Evolutionary conservation across 2,329 filamentous ascomycete genomes (phyloP), one percentile per base, ranked within the genome.

Genomic region (Microcera coccophila): DNA sequence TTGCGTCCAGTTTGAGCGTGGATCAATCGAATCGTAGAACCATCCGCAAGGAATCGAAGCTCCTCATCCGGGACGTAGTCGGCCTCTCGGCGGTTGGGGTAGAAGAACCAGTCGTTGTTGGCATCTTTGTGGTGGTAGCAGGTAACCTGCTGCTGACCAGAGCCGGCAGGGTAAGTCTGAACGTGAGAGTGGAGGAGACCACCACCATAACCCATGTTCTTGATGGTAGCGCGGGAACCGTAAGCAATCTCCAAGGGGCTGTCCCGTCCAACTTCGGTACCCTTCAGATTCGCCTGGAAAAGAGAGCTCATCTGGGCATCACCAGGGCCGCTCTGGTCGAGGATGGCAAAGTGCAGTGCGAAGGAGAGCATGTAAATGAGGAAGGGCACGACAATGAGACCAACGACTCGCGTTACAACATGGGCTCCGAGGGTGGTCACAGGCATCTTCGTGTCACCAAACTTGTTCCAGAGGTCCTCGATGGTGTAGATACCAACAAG

Each of bases 301-400:
- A 98, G 81, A 19, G 93, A 98, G 72, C 90, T 96, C 93, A 98
- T 98, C 70, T 98, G 93, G n/a, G 93, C 93, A 72, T 98, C 93
- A 41, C 93, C 93, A 7, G 94, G 93, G 16, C 93, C 93, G 58
- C 85, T 91, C 70, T 89, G 91, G 67, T 94, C 88, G 45, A 98
- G 79, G 50, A 98, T 88, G 49, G 89, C 77, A 67, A 98, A 98
- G 70, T 98, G 93, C 41, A 95, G 70, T 57, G 87, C 94, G 67
- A 98, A 98, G 33, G 90, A 95, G 64, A 96, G 84, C 70, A 96
- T 84, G 73, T 98, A 98, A 58, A 98, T 89, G 45, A 91, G 72
- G 61, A 94, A 74, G 5, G 93, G 93, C 38, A 98, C 78, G 48
- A 95, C 63, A 50, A 98, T 98, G 46, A 98, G 76, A 37, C 90